Conservation (phyloP, 768 basidiomycete species). For the Paxillus rubicundulus region DNA sequence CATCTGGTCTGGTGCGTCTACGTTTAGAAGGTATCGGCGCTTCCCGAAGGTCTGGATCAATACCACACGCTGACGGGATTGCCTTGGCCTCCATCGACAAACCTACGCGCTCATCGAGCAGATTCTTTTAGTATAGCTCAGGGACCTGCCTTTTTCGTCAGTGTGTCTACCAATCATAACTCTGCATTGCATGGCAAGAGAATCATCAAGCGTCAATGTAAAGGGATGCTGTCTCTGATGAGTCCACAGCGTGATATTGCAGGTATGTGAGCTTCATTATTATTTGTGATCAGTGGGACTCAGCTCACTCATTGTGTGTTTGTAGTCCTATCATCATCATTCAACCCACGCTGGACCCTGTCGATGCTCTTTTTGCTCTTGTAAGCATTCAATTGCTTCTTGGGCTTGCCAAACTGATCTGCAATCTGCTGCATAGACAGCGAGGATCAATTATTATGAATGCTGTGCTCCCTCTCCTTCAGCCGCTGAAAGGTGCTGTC, state of each 20-base stretch:
- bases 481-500: neutral
- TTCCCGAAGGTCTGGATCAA: neutral
- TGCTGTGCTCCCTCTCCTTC: neutral
- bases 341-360: neutral
- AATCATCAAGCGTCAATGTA: no score
- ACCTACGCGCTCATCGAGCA: no score
- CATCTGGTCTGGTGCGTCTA: neutral
- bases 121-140: no score
- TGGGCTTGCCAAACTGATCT: neutral
- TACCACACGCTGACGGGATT: neutral
- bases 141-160: no score
- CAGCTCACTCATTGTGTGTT: neutral
- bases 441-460: neutral
- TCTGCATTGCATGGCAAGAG: no score
- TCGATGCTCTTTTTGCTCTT: conserved; percentile 2
- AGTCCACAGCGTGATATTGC: neutral
- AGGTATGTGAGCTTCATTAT: neutral
- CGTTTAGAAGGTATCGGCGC: neutral
- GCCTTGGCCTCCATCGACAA: neutral
- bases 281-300: no score
- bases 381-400: neutral
- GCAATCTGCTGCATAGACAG: neutral
- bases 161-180: no score
- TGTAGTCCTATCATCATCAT: neutral
- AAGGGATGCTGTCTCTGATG: no score